phyloP scores from a whole-genome alignment of 2,329 filamentous ascomycete genomes.

The Dactylellina cionopaga region DNA sequence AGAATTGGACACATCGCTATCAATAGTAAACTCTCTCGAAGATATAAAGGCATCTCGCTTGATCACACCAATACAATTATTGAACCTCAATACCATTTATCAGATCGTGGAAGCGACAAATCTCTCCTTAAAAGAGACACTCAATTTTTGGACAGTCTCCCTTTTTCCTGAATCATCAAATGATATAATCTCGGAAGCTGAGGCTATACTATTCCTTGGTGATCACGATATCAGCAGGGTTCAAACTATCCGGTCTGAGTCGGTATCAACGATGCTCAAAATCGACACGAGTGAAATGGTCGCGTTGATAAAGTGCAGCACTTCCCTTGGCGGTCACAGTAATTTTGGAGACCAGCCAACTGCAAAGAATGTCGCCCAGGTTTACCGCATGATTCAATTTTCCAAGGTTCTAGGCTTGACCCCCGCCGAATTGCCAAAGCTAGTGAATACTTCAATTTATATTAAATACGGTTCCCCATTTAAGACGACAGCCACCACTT shows the following conservation, averaged over 20 bases:
- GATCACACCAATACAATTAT: background rate
- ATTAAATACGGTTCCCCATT: background rate
- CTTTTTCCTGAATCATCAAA: background rate
- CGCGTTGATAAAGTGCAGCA: background rate
- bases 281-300: background rate
- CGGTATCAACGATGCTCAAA: background rate
- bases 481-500: background rate
- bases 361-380: background rate
- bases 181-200: background rate
- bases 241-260: background rate
- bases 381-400: background rate
- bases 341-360: background rate
- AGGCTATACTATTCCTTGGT: background rate
- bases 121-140: background rate
- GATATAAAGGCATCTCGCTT: background rate
- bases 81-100: background rate
- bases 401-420: background rate
- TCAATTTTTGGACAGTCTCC: constrained; percentile 1
- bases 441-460: constrained; percentile 1
- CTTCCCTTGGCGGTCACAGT: background rate
- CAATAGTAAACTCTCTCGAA: background rate
- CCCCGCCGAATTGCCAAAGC: background rate
- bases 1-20: constrained; percentile 3
- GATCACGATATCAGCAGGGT: background rate
- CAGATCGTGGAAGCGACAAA: background rate